Evolutionary conservation across 139 green algal species (phyloP).

Genomic region (Dunaliella primolecta): DNA sequence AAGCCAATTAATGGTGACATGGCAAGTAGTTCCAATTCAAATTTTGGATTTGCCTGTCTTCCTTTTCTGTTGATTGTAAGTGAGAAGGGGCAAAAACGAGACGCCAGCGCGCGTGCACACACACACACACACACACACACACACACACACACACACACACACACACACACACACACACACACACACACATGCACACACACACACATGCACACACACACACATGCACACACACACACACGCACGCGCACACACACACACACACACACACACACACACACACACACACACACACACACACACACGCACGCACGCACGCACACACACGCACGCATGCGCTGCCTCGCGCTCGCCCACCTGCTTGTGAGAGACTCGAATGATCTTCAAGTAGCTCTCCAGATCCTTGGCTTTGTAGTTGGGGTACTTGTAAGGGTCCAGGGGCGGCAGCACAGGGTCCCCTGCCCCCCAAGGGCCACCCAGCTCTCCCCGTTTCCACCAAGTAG

Average conservation of each 20-base stretch:
- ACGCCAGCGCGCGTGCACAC: no score
- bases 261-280: neutral
- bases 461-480: neutral
- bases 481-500: conserved; percentile 26
- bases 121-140: no score
- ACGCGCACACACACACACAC: neutral
- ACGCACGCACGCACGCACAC: neutral
- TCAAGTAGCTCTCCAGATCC: conserved; percentile 44
- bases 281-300: neutral
- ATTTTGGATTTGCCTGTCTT: no score
- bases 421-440: conserved; percentile 38
- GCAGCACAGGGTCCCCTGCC: neutral
- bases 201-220: neutral
- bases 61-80: no score
- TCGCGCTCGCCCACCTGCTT: conserved; percentile 31
- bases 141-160: no score
- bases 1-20: no score
- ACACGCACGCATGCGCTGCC: neutral
- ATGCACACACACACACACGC: neutral
- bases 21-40: no score
- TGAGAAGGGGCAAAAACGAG: no score
- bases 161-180: no score
- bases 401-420: conserved; percentile 40
- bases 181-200: neutral
- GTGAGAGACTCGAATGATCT: conserved; percentile 25